phyloP scores from a whole-genome alignment of 768 basidiomycete species.

The Tylopilus rubrobrunneus region DNA sequence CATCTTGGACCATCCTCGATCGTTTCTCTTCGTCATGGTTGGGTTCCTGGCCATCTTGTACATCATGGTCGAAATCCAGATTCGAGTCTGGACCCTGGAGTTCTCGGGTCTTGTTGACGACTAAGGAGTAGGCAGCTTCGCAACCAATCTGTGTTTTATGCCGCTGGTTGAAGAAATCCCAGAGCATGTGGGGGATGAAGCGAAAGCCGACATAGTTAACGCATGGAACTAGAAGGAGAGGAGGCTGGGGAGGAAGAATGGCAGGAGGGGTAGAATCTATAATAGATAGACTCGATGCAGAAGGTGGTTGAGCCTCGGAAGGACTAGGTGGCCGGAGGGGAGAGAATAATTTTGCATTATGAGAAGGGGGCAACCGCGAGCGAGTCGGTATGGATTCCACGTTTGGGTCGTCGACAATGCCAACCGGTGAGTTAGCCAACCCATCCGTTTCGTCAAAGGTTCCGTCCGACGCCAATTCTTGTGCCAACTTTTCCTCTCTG shows the following conservation, averaged over 20 bases:
- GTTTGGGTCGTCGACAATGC: constrained; percentile 25
- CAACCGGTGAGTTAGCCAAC: constrained; percentile 20
- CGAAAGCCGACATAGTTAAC: constrained; percentile 74
- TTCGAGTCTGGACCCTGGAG: constrained; percentile 38
- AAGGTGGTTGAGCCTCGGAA: constrained; percentile 14
- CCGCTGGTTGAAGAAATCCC: constrained; percentile 90
- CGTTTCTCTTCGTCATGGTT: constrained; percentile 4
- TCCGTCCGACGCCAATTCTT: constrained; percentile 65
- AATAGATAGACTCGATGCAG: constrained; percentile 20
- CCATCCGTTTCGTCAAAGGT: constrained; percentile 69
- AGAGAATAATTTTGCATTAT: constrained; percentile 31
- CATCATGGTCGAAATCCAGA: constrained; percentile 14
- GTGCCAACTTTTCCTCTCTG: constrained; percentile 66
- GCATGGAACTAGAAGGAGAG: constrained; percentile 74
- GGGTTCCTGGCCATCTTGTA: constrained; percentile 17
- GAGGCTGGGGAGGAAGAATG: constrained; percentile 67
- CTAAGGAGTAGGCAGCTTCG: constrained; percentile 73
- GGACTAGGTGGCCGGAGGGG: constrained; percentile 28
- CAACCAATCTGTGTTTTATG: constrained; percentile 76
- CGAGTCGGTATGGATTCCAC: constrained; percentile 41
- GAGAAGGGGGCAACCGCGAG: constrained; percentile 35
- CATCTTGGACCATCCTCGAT: background rate
- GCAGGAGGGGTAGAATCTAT: constrained; percentile 47
- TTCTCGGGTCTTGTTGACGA: constrained; percentile 59
- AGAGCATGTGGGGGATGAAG: constrained; percentile 86